These are phyloP conservation scores for Tricholoma bakamatsutake DNA, from an alignment of 768 basidiomycete genomes.

Conservation along the genomic window DNA sequence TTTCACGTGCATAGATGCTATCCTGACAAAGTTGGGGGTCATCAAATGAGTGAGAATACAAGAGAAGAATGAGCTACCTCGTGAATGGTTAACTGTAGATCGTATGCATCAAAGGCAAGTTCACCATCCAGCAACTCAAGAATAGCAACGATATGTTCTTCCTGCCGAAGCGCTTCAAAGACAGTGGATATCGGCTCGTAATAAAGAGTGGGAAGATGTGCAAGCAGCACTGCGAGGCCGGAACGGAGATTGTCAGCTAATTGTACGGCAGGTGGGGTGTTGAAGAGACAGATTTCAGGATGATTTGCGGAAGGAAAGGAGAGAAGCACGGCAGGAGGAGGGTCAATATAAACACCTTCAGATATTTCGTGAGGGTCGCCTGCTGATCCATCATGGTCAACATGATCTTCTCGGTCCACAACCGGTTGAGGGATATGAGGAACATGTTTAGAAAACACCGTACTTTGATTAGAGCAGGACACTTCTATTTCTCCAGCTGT, in stretches of 20 bases:
- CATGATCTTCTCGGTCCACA: neutral
- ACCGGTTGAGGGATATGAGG: neutral
- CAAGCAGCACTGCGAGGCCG: conserved; percentile 44
- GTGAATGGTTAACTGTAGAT: conserved; percentile 55
- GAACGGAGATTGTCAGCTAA: conserved; percentile 17
- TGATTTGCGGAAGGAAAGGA: conserved; percentile 34
- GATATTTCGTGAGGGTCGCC: conserved; percentile 54
- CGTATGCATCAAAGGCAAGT: conserved; percentile 64
- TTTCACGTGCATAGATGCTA: conserved; percentile 60
- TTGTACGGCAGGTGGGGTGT: conserved; percentile 32
- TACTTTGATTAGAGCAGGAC: neutral
- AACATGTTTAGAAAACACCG: neutral
- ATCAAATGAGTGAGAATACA: neutral
- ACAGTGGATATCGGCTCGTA: conserved; percentile 69
- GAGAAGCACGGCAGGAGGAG: conserved; percentile 64
- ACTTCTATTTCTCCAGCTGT: neutral
- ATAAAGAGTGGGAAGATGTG: conserved; percentile 62
- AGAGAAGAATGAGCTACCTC: conserved; percentile 42
- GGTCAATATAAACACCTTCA: conserved; percentile 68
- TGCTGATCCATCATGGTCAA: conserved; percentile 8
- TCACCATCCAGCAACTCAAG: conserved; percentile 52
- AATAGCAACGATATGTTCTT: conserved; percentile 42
- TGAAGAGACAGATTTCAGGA: conserved; percentile 46
- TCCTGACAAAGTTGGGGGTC: conserved; percentile 38
- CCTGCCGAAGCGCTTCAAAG: conserved; percentile 67